Evolutionary conservation across 345 rosid genomes (phyloP), one percentile per base, ranked within the genome.

Genomic region (Microthlaspi erraticum): DNA sequence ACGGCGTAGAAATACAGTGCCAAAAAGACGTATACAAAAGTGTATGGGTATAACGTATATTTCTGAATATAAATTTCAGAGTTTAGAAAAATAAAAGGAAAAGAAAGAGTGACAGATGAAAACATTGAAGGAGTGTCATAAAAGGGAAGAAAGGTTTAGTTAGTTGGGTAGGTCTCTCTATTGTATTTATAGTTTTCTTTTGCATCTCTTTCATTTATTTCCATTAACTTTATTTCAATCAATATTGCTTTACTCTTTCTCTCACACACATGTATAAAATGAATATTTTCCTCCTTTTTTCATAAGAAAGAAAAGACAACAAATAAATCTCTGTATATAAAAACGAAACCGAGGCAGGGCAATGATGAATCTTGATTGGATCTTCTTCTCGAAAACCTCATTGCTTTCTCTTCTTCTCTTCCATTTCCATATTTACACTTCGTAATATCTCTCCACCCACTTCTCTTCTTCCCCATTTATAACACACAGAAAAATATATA

Each of bases 61-160:
- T 13, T 41, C 10, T 12, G 42, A 31, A 38, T 52, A 68, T 36
- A 18, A 38, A 18, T 36, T 63, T 45, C 5, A 13, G 10, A 10
- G 26, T 11, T 23, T 23, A 33, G 26, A 49, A 57, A n/a, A 56
- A 53, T 5, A 71, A 17, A 79, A 69, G 59, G 73, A 82, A 81
- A 54, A 66, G 51, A 60, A 58, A 56, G 49, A 84, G 83, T 74
- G 93, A 89, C 92, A 93, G 98, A 82, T 88, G 71, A 66, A 73
- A 58, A 85, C 87, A 93, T 87, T 88, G 87, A 90, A 88, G 85
- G 74, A 80, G 84, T 70, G 93, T 82, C 88, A 86, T 90, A 85
- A 90, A 88, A 84, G 80, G 88, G 79, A 75, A 75, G 75, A 45
- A 68, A 62, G 82, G 71, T 43, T 53, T 77, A 70, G 78, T 78